Evolutionary conservation across 1,284 basidiomycete genomes (phyloP), one percentile per base, ranked within the genome.

Genomic region (Sporisorium iseilematis-ciliati): DNA sequence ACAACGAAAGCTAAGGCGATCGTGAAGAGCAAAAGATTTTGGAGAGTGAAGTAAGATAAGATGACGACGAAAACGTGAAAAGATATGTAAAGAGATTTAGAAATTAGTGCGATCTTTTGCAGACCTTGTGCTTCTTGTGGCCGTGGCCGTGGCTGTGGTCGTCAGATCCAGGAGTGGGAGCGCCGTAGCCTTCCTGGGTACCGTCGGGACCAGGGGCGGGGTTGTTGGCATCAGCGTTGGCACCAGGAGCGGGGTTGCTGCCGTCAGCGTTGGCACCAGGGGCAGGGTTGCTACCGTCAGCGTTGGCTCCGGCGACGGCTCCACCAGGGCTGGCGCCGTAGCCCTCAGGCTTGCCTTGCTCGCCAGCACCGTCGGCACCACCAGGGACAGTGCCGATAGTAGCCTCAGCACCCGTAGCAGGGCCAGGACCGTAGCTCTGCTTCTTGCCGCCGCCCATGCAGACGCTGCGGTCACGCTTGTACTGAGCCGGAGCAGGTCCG

Each of bases 391-490:
- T 35, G 10, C 33, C 33, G 12, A 14, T 14, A 5, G 5, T 35
- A 11, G 10, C 29, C 21, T 21, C 41, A 23, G 1, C n/a, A 8
- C 26, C 14, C 1, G 16, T 16, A 3, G 21, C 54, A 33, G 49
- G n/a, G 16, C 23, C 41, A 26, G 51, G 3, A 21, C 46, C 41
- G 45, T 40, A 51, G 40, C 57, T 26, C 31, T 60, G 16, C 18
- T 50, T 43, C 51, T 59, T 42, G 4, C 57, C 59, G 21, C 65
- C 65, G 11, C 26, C 71, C 23, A 38, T 7, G 49, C 72, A 75
- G 20, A 75, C 66, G 31, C 72, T 69, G 23, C 72, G 54, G 25
- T 75, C 52, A 18, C 72, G 62, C 63, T 75, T 69, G 56, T 75
- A 66, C 43, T 56, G 21, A 23, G 35, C 51, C 21, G 43, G 26